Evolutionary conservation across 2,329 filamentous ascomycete species (phyloP).

Genomic region (Calycina herbarum): DNA sequence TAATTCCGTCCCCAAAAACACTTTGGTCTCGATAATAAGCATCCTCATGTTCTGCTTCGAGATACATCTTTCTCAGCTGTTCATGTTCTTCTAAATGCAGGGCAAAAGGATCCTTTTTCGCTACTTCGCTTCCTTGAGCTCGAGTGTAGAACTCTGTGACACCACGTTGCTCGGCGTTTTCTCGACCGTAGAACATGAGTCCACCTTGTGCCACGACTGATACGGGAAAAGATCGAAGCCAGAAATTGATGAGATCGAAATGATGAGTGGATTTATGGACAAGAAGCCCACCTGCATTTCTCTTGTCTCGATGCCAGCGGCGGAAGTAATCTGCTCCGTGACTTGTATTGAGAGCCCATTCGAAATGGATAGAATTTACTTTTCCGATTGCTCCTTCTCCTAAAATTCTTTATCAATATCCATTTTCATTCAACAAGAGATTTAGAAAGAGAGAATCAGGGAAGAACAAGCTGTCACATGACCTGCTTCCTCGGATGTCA

Average conservation of each 20-base stretch:
- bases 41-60: slow-evolving; percentile 64
- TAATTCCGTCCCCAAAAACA: slow-evolving; percentile 63
- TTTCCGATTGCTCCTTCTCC: slow-evolving; percentile 55
- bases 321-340: slow-evolving; percentile 65
- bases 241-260: slow-evolving; percentile 64
- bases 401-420: not conserved
- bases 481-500: not conserved
- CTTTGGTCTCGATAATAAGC: slow-evolving; percentile 62
- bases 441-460: not conserved
- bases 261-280: slow-evolving; percentile 66
- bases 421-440: not conserved
- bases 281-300: slow-evolving; percentile 58
- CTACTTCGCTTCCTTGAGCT: slow-evolving; percentile 50
- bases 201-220: slow-evolving; percentile 60
- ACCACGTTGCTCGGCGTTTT: slow-evolving; percentile 59
- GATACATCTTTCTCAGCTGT: slow-evolving; percentile 58
- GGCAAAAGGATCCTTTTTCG: slow-evolving; percentile 57
- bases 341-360: slow-evolving; percentile 63
- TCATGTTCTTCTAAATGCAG: slow-evolving; percentile 53
- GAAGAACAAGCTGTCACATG: not conserved
- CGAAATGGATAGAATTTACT: slow-evolving; percentile 60
- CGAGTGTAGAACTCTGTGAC: slow-evolving; percentile 52
- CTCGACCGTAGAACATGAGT: slow-evolving; percentile 59
- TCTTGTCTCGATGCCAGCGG: slow-evolving; percentile 62
- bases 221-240: slow-evolving; percentile 55